A percentile compares a stretch with the other conserved stretches of the same genome.
Conservation (phyloP, 306 rosid species). For the Mucuna pruriens region DNA sequence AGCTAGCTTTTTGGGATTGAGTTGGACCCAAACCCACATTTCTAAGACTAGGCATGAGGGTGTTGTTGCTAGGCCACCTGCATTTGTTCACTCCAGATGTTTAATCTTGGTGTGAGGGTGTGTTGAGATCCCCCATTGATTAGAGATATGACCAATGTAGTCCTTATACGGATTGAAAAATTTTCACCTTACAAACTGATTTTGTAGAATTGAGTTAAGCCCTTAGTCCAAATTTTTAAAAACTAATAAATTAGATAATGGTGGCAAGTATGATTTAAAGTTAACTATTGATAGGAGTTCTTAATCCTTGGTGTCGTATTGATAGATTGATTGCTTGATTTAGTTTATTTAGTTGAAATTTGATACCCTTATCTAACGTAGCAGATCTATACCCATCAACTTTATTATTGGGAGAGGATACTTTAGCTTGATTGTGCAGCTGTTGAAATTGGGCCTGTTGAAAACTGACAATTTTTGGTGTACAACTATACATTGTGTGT, state of each 20-base stretch:
- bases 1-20: too few relatives aligned
- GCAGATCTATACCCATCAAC: slow-evolving; percentile 27
- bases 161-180: not conserved
- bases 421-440: slow-evolving; percentile 32
- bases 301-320: slow-evolving; percentile 14
- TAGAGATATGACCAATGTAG: not conserved
- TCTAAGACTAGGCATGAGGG: too few relatives aligned
- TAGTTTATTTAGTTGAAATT: slow-evolving; percentile 3
- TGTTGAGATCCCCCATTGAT: not conserved
- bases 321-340: not conserved
- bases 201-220: not conserved
- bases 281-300: slow-evolving; percentile 23
- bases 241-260: slow-evolving; percentile 8
- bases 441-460: slow-evolving; percentile 7
- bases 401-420: slow-evolving; percentile 25
- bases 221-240: not conserved
- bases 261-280: slow-evolving; percentile 16
- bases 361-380: slow-evolving; percentile 17
- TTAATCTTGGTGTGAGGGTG: too few relatives aligned
- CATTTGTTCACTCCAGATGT: too few relatives aligned
- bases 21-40: too few relatives aligned
- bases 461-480: slow-evolving; percentile 22
- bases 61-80: too few relatives aligned
- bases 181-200: not conserved
- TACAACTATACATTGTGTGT: slow-evolving; percentile 5